These are phyloP conservation scores for Peronospora belbahrii DNA, from an alignment of 352 stramenopile genomes.

Conservation along the genomic window DNA sequence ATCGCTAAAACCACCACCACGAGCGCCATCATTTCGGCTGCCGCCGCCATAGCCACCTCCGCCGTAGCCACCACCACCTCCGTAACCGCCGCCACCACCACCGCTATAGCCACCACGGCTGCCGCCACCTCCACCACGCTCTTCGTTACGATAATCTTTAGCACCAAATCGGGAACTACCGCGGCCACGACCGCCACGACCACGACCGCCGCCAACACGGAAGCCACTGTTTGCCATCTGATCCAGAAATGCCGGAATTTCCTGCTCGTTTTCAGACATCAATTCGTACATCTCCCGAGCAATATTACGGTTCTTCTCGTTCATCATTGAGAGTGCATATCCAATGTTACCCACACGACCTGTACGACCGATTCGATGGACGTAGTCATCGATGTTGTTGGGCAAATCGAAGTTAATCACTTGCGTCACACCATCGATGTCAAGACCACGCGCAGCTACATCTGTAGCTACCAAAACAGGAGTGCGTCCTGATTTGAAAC, in stretches of 20 bases:
- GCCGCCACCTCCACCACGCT: constrained; percentile 40
- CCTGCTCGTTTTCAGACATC: constrained; percentile 93
- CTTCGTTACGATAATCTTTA: constrained; percentile 80
- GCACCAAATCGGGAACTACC: constrained; percentile 77
- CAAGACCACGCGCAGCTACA: constrained; percentile 96
- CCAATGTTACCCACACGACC: constrained; percentile 97
- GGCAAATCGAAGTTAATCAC: constrained; percentile 98
- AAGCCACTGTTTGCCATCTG: constrained; percentile 87
- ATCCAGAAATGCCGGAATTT: constrained; percentile 91
- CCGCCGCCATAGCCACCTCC: constrained; percentile 27
- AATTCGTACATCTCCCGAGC: constrained; percentile 95
- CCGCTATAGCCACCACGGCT: constrained; percentile 17
- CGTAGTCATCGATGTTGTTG: constrained; percentile 98
- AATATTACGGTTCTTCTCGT: constrained; percentile 98
- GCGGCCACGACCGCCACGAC: constrained; percentile 45
- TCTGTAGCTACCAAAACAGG: constrained; percentile 98
- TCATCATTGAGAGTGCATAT: constrained; percentile 96
- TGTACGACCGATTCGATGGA: constrained; percentile 98
- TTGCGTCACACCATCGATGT: constrained; percentile 96
- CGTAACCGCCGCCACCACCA: constrained; percentile 24
- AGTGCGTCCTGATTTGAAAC: constrained; percentile 87
- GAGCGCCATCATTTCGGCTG: constrained; percentile 25
- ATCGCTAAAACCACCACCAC: constrained; percentile 45
- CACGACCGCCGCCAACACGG: constrained; percentile 52
- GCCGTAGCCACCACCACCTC: constrained; percentile 17